Evolutionary conservation across 1,284 basidiomycete species (phyloP).

Genomic region (Heterobasidion occidentale): DNA sequence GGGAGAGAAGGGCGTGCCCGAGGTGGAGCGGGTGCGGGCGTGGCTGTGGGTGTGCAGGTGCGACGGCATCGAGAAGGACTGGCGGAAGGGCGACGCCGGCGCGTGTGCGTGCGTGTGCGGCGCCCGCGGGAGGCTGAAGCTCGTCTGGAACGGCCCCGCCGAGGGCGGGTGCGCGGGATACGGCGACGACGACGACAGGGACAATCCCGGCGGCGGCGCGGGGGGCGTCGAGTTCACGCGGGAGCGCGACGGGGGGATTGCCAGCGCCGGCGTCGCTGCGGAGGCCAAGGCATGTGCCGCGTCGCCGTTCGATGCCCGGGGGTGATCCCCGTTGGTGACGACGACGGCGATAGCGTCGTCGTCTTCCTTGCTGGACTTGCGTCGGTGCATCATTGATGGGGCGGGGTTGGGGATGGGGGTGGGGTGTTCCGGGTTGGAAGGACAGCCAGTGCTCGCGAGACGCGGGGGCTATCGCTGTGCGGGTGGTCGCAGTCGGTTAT

Average conservation of each 20-base stretch:
- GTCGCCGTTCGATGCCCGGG: not conserved
- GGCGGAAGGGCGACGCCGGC: slow-evolving; percentile 39
- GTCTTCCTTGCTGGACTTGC: slow-evolving; percentile 27
- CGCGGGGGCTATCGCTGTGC: not conserved
- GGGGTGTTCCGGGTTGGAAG: not conserved
- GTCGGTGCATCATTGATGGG: slow-evolving; percentile 16
- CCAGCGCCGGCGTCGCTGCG: not conserved
- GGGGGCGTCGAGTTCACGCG: slow-evolving; percentile 32
- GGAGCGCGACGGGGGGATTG: not conserved
- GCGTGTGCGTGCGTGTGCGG: slow-evolving; percentile 15
- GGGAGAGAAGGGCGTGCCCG: slow-evolving; percentile 48
- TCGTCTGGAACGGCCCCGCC: slow-evolving; percentile 31
- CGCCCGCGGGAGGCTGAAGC: slow-evolving; percentile 19
- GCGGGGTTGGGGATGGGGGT: no score
- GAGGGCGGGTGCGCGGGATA: slow-evolving; percentile 27
- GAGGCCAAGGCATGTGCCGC: not conserved
- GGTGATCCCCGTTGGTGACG: slow-evolving; percentile 12
- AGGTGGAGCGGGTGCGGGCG: slow-evolving; percentile 44
- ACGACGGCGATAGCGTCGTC: slow-evolving; percentile 17
- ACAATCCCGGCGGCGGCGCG: slow-evolving; percentile 11
- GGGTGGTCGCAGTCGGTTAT: not conserved
- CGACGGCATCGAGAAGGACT: slow-evolving; percentile 34
- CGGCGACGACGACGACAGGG: slow-evolving; percentile 7
- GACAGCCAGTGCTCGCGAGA: not conserved
- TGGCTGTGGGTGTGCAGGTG: slow-evolving; percentile 27